phyloP scores from a whole-genome alignment of 331 rosid species.

The Malus hybrid region DNA sequence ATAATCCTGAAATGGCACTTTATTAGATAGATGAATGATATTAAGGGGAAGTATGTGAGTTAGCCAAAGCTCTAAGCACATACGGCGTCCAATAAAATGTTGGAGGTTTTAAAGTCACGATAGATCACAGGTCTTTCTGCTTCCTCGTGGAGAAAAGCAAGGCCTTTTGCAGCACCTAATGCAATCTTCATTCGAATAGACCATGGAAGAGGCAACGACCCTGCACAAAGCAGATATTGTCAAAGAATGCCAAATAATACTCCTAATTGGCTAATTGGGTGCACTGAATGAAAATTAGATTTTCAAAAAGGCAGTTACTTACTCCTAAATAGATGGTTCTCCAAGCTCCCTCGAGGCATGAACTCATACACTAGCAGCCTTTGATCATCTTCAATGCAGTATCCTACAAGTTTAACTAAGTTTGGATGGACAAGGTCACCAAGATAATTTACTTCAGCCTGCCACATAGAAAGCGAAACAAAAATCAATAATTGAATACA shows the following conservation, averaged over 20 bases:
- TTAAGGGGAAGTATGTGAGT: neutral
- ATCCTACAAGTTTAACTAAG: conserved; percentile 86
- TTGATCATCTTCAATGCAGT: conserved; percentile 94
- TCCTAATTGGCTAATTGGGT: neutral
- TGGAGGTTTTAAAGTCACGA: conserved; percentile 91
- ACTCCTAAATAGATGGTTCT: conserved; percentile 93
- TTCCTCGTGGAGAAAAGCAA: conserved; percentile 93
- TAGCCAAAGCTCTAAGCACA: conserved; percentile 23
- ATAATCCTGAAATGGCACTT: conserved; percentile 55
- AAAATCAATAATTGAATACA: neutral
- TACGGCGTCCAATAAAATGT: conserved; percentile 92
- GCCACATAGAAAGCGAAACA: conserved; percentile 24
- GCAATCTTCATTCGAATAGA: conserved; percentile 95
- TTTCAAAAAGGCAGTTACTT: conserved; percentile 17
- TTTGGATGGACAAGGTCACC: conserved; percentile 83
- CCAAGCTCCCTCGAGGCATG: conserved; percentile 96
- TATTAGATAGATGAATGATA: conserved; percentile 28
- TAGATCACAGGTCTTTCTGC: conserved; percentile 92
- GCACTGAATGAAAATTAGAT: neutral
- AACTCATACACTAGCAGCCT: conserved; percentile 85
- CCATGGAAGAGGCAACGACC: conserved; percentile 97
- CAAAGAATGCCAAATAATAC: conserved; percentile 7
- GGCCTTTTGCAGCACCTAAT: conserved; percentile 92
- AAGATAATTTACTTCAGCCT: conserved; percentile 92
- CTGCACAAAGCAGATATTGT: conserved; percentile 31